Percentiles rank a stretch among this genome's conserved stretches.
These are phyloP conservation scores for Brassica cretica DNA, from an alignment of 345 rosid species.

Conservation along the genomic window DNA sequence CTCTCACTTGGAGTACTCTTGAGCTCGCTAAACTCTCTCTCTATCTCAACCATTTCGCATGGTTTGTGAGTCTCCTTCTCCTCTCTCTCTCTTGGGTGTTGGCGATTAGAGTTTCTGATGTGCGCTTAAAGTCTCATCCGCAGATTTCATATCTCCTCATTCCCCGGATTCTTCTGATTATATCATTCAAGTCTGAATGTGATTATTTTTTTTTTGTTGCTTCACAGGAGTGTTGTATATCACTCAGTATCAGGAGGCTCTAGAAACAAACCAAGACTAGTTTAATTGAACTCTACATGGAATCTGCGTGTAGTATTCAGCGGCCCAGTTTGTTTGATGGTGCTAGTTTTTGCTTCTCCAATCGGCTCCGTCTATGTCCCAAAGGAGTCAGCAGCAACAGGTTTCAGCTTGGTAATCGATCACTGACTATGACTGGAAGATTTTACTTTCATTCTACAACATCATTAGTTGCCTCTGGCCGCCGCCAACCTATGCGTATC, in stretches of 20 bases:
- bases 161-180: neutral
- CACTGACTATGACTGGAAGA: slow-evolving; percentile 40
- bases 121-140: neutral
- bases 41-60: slow-evolving; percentile 17
- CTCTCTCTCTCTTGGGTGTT: neutral
- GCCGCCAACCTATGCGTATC: slow-evolving; percentile 31
- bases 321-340: slow-evolving; percentile 49
- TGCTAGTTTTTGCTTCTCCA: slow-evolving; percentile 32
- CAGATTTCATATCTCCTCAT: neutral
- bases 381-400: slow-evolving; percentile 38
- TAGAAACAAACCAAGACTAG: neutral
- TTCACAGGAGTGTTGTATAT: slow-evolving; percentile 26
- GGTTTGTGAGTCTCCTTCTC: slow-evolving; percentile 41
- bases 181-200: neutral
- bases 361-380: slow-evolving; percentile 41
- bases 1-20: slow-evolving; percentile 1
- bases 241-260: too few relatives aligned
- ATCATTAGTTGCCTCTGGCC: slow-evolving; percentile 28
- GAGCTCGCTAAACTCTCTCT: neutral
- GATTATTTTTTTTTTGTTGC: neutral
- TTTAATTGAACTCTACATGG: slow-evolving; percentile 46
- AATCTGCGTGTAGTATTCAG: slow-evolving; percentile 51
- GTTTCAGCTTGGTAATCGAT: slow-evolving; percentile 33
- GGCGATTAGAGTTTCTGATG: neutral
- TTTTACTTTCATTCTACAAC: slow-evolving; percentile 37